Conservation (phyloP, 2,329 filamentous ascomycete species). For the Teratosphaeria destructans region DNA sequence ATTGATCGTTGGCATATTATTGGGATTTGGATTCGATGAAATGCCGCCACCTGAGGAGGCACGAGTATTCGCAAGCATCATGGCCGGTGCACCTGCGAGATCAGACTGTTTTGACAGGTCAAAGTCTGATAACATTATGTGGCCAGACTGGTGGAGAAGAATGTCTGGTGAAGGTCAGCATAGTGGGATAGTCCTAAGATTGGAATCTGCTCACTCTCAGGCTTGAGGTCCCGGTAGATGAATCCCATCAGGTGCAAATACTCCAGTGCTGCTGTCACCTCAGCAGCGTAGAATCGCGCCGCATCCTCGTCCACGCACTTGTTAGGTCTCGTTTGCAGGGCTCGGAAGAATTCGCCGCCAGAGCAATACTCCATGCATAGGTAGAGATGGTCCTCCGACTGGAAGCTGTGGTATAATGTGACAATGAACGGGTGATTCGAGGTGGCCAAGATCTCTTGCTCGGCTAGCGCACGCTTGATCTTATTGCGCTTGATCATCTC, state of each 20-base stretch:
- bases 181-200: neutral
- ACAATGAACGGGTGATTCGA: constrained; percentile 99
- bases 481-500: constrained; percentile 99
- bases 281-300: constrained; percentile 91
- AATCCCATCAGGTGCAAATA: constrained; percentile 99
- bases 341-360: constrained; percentile 95
- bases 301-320: constrained; percentile 97
- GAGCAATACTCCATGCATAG: constrained; percentile 99
- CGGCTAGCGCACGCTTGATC: constrained; percentile 94
- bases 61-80: constrained; percentile 58
- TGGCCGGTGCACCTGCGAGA: constrained; percentile 87
- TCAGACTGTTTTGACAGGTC: constrained; percentile 97
- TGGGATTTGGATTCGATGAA: constrained; percentile 48
- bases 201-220: constrained; percentile 61
- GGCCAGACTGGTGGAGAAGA: constrained; percentile 93
- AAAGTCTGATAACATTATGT: constrained; percentile 99
- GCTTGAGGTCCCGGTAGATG: constrained; percentile 96
- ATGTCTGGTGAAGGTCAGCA: constrained; percentile 54
- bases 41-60: constrained; percentile 52
- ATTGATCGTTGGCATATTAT: constrained; percentile 88
- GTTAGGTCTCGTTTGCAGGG: constrained; percentile 87
- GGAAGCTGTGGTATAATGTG: constrained; percentile 96
- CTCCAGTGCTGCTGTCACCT: constrained; percentile 91
- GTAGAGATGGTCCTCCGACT: constrained; percentile 96
- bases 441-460: constrained; percentile 95